These are phyloP conservation scores for Candida sp. DNA, from an alignment of 1,139 yeast species.

Conservation along the genomic window DNA sequence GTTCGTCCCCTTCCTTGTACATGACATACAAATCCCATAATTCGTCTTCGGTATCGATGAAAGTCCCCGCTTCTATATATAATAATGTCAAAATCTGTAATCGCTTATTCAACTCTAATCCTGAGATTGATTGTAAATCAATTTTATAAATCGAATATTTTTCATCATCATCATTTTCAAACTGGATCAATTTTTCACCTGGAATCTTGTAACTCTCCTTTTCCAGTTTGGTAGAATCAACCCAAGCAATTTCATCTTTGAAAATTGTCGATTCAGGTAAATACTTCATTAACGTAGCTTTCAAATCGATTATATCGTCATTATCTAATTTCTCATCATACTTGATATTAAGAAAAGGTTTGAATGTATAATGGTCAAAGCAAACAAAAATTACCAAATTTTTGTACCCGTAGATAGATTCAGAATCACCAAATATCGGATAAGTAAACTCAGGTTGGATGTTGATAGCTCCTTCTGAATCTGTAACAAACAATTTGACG, in stretches of 20 bases:
- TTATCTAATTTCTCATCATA: slow-evolving; percentile 50
- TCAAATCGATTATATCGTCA: slow-evolving; percentile 48
- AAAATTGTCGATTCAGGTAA: slow-evolving; percentile 61
- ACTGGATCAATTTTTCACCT: slow-evolving; percentile 39
- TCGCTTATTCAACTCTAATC: slow-evolving; percentile 59
- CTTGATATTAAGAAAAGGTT: slow-evolving; percentile 52
- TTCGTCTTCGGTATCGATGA: slow-evolving; percentile 71
- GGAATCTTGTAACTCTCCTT: slow-evolving; percentile 43
- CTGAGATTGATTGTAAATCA: slow-evolving; percentile 33
- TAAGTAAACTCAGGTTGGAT: slow-evolving; percentile 82
- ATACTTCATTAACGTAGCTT: slow-evolving; percentile 48
- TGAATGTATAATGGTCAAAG: slow-evolving; percentile 44
- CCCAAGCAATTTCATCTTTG: slow-evolving; percentile 69
- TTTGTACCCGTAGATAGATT: slow-evolving; percentile 82
- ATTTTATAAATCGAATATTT: slow-evolving; percentile 37
- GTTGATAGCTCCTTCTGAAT: slow-evolving; percentile 49
- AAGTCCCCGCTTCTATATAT: slow-evolving; percentile 93
- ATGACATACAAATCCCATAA: slow-evolving; percentile 66
- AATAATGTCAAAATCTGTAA: slow-evolving; percentile 77
- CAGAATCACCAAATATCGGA: slow-evolving; percentile 91
- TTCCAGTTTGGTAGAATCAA: slow-evolving; percentile 50
- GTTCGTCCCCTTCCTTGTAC: slow-evolving; percentile 37
- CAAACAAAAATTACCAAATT: slow-evolving; percentile 52
- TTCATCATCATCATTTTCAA: slow-evolving; percentile 24
- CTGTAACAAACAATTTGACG: slow-evolving; percentile 50